These are phyloP conservation scores for Botryosphaeria dothidea DNA, from an alignment of 2,329 filamentous ascomycete genomes.

Conservation along the genomic window DNA sequence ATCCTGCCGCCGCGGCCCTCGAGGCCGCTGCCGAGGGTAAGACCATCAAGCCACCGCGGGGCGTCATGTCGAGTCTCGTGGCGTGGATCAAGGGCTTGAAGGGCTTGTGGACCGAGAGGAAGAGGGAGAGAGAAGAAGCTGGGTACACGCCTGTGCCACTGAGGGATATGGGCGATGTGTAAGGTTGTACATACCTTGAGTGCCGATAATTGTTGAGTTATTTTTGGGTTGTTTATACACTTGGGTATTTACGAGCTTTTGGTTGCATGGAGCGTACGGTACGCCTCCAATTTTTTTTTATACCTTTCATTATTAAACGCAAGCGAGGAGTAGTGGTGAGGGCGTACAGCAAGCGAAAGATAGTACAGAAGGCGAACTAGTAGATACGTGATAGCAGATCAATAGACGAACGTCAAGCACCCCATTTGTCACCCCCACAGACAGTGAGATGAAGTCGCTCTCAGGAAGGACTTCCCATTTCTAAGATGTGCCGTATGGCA, in stretches of 20 bases:
- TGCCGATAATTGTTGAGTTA: background rate
- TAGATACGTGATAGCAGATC: too few species aligned
- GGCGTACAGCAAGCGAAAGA: too few species aligned
- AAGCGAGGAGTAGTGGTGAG: too few species aligned
- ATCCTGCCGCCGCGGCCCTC: slow-evolving; percentile 35
- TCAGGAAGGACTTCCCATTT: background rate
- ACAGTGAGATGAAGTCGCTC: too few species aligned
- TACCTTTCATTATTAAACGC: too few species aligned
- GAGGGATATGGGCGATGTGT: slow-evolving; percentile 40
- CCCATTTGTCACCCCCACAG: too few species aligned
- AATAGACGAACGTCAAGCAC: too few species aligned
- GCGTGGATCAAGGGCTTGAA: slow-evolving; percentile 26
- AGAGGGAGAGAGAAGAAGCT: slow-evolving; percentile 40
- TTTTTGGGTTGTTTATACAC: background rate
- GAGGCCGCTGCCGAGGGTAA: background rate
- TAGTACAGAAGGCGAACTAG: too few species aligned
- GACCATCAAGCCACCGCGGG: background rate
- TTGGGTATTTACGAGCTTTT: background rate
- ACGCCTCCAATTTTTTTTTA: too few species aligned
- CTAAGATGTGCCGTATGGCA: background rate
- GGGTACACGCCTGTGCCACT: slow-evolving; percentile 46
- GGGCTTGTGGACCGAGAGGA: slow-evolving; percentile 35
- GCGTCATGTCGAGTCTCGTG: background rate
- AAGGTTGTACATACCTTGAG: background rate
- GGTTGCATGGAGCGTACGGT: too few species aligned